Conservation (phyloP, 2,329 filamentous ascomycete species). For the Hymenoscyphus albidus region DNA sequence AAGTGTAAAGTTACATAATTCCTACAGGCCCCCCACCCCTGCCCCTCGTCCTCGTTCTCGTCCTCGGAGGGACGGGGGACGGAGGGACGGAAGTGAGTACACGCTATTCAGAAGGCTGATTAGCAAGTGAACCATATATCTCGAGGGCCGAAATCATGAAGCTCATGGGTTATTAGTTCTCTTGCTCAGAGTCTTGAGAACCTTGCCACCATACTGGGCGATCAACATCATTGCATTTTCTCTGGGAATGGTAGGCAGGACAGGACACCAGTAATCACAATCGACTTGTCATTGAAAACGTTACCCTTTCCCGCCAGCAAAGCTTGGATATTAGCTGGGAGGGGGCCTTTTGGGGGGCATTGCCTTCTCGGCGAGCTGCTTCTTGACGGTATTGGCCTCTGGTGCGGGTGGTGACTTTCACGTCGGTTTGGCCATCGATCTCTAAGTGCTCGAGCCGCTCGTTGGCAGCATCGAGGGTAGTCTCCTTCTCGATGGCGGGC, state of each 20-base stretch:
- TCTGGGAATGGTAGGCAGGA: slow-evolving; percentile 18
- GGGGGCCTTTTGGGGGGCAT: slow-evolving; percentile 12
- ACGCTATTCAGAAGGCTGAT: too few species aligned
- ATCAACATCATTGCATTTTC: slow-evolving; percentile 26
- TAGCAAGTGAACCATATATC: too few species aligned
- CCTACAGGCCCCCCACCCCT: too few species aligned
- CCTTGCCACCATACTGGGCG: slow-evolving; percentile 22
- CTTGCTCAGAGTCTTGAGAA: slow-evolving; percentile 23
- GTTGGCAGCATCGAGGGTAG: slow-evolving; percentile 15
- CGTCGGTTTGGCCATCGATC: slow-evolving; percentile 3
- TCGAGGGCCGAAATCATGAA: too few species aligned
- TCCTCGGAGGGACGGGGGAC: too few species aligned
- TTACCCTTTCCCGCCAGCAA: slow-evolving; percentile 17
- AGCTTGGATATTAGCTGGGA: slow-evolving; percentile 21
- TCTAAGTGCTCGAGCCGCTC: slow-evolving; percentile 12
- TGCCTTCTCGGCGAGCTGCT: slow-evolving; percentile 23
- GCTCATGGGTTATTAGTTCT: slow-evolving; percentile 14
- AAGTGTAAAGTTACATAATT: too few species aligned
- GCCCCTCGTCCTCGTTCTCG: too few species aligned
- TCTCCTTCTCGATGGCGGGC: too few species aligned
- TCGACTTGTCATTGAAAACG: slow-evolving; percentile 13
- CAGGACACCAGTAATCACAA: slow-evolving; percentile 26
- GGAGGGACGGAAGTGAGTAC: too few species aligned
- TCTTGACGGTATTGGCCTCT: slow-evolving; percentile 13
- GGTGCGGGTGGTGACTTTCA: slow-evolving; percentile 10